phyloP scores from a whole-genome alignment of 2,329 filamentous ascomycete species.

The Phyllosticta citriasiana region DNA sequence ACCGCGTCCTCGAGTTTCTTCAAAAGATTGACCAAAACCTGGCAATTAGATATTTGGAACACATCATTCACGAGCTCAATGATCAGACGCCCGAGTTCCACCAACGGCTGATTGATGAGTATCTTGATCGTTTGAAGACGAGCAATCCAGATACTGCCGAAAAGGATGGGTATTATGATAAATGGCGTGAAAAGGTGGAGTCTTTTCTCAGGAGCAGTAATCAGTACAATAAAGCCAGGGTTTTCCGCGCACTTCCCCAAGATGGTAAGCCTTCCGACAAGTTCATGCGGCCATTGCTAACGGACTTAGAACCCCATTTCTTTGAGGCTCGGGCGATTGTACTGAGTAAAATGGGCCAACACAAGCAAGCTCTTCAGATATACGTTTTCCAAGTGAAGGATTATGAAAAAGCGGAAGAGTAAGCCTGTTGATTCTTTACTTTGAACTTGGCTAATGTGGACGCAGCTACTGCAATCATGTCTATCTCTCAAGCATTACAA shows the following conservation, averaged over 20 bases:
- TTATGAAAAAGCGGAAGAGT: constrained; percentile 88
- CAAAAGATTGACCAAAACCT: constrained; percentile 57
- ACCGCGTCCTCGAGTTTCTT: constrained; percentile 66
- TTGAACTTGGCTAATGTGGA: constrained; percentile 42
- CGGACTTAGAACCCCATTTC: constrained; percentile 60
- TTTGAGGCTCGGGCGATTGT: constrained; percentile 86
- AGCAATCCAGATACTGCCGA: constrained; percentile 17
- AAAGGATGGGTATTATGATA: constrained; percentile 25
- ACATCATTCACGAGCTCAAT: constrained; percentile 78
- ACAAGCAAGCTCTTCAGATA: constrained; percentile 92
- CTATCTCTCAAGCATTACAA: constrained; percentile 42
- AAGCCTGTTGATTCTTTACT: neutral
- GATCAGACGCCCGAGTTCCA: constrained; percentile 82
- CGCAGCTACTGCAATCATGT: constrained; percentile 68
- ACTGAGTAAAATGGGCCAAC: constrained; percentile 87
- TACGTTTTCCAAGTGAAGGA: constrained; percentile 92
- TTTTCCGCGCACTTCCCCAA: constrained; percentile 65
- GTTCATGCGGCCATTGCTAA: constrained; percentile 4
- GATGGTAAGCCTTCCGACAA: constrained; percentile 50
- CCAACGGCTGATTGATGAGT: constrained; percentile 67
- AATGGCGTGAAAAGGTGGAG: constrained; percentile 57
- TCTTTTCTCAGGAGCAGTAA: constrained; percentile 64
- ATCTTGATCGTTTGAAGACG: constrained; percentile 45
- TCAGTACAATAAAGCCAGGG: constrained; percentile 71
- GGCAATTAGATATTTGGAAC: constrained; percentile 76